Evolutionary conservation across 257 asterid genomes (phyloP), one percentile per base, ranked within the genome.

Genomic region (Forsythia viridissima): DNA sequence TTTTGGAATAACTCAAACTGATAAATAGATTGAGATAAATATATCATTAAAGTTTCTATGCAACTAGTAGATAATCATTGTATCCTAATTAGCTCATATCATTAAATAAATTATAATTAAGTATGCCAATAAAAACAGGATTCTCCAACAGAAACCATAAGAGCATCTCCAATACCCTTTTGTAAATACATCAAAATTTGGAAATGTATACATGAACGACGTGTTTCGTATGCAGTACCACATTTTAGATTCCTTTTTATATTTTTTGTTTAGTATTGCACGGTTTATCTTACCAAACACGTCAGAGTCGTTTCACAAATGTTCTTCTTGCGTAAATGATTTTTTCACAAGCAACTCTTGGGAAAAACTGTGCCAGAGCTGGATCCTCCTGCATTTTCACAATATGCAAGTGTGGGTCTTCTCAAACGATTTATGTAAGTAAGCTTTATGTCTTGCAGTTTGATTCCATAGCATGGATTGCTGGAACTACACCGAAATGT

Each of bases 401-500:
- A 92, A 75, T 82, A 88, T 0, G 93, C 77, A 38, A 84, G 3
- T 0, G 96, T 82, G 6, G 92, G 88, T 83, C 77, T 84, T 3
- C 65, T 70, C 70, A 74, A 36, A 4, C 52, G 80, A 71, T 89
- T 79, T 16, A 88, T 72, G 40, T 83, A 88, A 2, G 87, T 84
- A 0, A 92, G 90, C 42, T 77, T 88, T 46, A 91, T 83, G 68
- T 91, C 88, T 21, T 90, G 89, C 73, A 93, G 66, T 57, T 30
- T 87, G 15, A 93, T 90, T 51, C 97, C 96, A 6, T 63, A 68
- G 81, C 97, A 90, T 2, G 94, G 94, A 39, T 82, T 87, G 3
- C 85, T 80, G 2, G 84, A 15, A 46, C 96, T 91, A 82, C 97
- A 91, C 13, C 79, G 83, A 73, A 93, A 93, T 34, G 84, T 87